These are phyloP conservation scores for Candida freyschussii DNA, from an alignment of 1,139 yeast species.

Conservation along the genomic window DNA sequence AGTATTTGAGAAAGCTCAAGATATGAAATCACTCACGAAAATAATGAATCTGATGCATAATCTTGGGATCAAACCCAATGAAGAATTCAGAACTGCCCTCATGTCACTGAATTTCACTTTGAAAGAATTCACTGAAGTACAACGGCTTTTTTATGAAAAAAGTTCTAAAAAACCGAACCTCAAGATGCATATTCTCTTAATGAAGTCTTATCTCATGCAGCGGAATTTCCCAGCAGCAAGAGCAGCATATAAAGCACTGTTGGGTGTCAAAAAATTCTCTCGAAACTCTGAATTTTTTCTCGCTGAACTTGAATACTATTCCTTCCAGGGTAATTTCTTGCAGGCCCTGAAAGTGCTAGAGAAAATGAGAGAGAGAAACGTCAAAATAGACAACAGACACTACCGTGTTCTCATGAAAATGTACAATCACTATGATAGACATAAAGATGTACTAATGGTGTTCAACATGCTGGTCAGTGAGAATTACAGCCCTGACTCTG, in stretches of 20 bases:
- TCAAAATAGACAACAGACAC: slow-evolving; percentile 8
- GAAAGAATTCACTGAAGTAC: slow-evolving; percentile 12
- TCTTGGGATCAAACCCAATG: slow-evolving; percentile 11
- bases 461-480: slow-evolving; percentile 39
- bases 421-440: slow-evolving; percentile 19
- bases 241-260: slow-evolving; percentile 3
- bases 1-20: slow-evolving; percentile 44
- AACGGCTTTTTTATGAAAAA: slow-evolving; percentile 6
- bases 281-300: slow-evolving; percentile 2
- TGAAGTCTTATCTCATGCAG: slow-evolving; percentile 15
- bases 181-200: slow-evolving; percentile 9
- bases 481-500: slow-evolving; percentile 32
- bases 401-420: slow-evolving; percentile 17
- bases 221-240: slow-evolving; percentile 6
- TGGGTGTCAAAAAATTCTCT: neutral
- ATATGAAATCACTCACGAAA: slow-evolving; percentile 7
- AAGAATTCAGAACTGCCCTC: slow-evolving; percentile 10
- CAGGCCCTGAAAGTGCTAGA: slow-evolving; percentile 39
- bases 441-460: slow-evolving; percentile 26
- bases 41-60: slow-evolving; percentile 12
- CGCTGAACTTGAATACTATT: slow-evolving; percentile 13
- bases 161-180: slow-evolving; percentile 2
- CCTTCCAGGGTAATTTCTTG: slow-evolving; percentile 16
- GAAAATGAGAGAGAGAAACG: slow-evolving; percentile 25
- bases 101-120: slow-evolving; percentile 12